phyloP scores from a whole-genome alignment of 257 asterid genomes.

The Gardenia jasminoides region DNA sequence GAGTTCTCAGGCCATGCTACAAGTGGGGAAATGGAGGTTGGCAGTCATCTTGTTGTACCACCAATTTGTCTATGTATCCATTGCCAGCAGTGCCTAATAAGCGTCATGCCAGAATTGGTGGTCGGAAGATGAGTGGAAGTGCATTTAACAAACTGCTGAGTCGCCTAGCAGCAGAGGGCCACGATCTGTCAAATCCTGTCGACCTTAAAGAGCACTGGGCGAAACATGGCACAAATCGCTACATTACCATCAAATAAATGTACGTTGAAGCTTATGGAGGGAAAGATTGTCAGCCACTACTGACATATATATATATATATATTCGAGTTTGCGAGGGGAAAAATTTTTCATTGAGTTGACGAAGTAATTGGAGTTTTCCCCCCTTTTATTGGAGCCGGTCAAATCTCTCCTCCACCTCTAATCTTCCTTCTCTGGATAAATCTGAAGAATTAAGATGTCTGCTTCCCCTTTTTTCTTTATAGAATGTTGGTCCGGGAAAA shows the following conservation, averaged over 20 bases:
- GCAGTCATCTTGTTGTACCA: constrained; percentile 96
- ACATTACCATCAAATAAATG: constrained; percentile 83
- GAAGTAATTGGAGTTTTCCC: constrained; percentile 1
- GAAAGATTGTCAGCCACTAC: background rate
- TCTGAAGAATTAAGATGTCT: background rate
- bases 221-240: constrained; percentile 94
- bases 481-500: constrained; percentile 6
- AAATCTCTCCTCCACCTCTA: background rate
- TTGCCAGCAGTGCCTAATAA: constrained; percentile 93
- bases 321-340: background rate
- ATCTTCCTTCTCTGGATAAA: constrained; percentile 7
- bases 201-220: constrained; percentile 97
- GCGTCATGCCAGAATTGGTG: constrained; percentile 93
- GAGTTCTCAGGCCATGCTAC: constrained; percentile 80
- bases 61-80: constrained; percentile 79
- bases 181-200: constrained; percentile 76
- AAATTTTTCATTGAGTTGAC: background rate
- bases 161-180: constrained; percentile 86
- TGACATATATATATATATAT: background rate
- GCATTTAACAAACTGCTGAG: constrained; percentile 88
- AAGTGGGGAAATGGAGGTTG: constrained; percentile 99
- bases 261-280: background rate
- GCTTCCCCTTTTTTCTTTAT: background rate
- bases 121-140: constrained; percentile 96
- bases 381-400: background rate